A percentile compares a stretch with the other conserved stretches of the same genome.
Evolutionary conservation across 495 filamentous ascomycete genomes (phyloP).

Genomic region (Talaromyces thailandensis): DNA sequence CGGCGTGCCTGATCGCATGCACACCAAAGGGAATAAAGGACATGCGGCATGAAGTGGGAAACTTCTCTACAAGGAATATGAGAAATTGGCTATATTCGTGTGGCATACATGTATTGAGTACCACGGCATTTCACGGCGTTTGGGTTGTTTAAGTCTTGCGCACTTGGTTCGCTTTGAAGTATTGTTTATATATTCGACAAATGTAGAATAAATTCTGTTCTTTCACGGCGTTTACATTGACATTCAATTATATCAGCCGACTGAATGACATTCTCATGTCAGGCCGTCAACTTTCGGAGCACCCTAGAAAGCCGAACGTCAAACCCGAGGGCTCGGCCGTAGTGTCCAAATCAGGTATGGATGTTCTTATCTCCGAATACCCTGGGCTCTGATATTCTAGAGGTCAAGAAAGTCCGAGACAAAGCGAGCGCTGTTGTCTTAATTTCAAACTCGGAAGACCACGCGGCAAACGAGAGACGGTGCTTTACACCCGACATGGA

Average conservation of each 20-base stretch:
- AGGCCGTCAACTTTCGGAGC: not conserved
- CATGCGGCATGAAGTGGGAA: not conserved
- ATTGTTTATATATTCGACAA: not conserved
- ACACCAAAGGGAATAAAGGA: not conserved
- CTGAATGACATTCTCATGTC: not conserved
- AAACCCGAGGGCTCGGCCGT: not conserved
- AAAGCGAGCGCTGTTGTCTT: not conserved
- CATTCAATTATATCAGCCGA: not conserved
- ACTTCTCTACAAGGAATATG: not conserved
- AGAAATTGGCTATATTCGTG: not conserved
- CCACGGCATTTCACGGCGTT: conserved; percentile 1
- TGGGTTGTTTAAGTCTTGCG: not conserved
- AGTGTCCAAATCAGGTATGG: not conserved
- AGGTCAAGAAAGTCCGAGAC: not conserved
- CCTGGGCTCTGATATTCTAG: not conserved
- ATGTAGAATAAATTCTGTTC: not conserved
- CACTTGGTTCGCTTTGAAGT: not conserved
- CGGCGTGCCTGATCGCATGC: not conserved
- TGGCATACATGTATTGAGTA: not conserved
- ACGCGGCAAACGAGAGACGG: not conserved
- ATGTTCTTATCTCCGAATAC: not conserved
- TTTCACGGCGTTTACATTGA: not conserved
- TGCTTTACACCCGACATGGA: not conserved
- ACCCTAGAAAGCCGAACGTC: not conserved
- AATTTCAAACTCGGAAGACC: not conserved